These are phyloP conservation scores for Rheum nobile DNA, from an alignment of 148 eudicot species.

Conservation along the genomic window DNA sequence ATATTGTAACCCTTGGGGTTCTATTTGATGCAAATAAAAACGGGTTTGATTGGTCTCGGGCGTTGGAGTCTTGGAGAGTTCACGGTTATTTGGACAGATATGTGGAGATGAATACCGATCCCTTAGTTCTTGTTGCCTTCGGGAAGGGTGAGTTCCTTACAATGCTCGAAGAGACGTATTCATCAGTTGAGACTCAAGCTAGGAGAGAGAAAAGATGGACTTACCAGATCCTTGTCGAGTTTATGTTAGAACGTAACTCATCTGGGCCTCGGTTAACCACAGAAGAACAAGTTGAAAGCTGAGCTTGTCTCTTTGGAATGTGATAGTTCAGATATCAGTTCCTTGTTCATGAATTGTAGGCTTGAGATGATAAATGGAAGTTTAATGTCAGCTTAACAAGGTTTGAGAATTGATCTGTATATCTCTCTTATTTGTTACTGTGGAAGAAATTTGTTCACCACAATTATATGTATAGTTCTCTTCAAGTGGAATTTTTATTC, in stretches of 20 bases:
- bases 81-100: constrained; percentile 19
- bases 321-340: background rate
- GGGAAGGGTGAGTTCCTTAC: constrained; percentile 32
- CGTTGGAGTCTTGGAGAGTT: constrained; percentile 21
- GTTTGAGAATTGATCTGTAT: background rate
- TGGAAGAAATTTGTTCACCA: background rate
- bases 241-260: constrained; percentile 13
- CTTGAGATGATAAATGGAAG: background rate
- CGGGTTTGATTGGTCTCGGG: constrained; percentile 21
- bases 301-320: background rate
- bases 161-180: constrained; percentile 19
- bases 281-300: background rate
- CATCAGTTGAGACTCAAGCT: constrained; percentile 18
- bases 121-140: constrained; percentile 26
- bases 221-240: constrained; percentile 20
- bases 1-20: constrained; percentile 30
- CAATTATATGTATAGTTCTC: background rate
- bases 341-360: background rate
- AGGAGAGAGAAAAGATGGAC: constrained; percentile 20
- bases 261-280: background rate
- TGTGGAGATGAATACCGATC: constrained; percentile 31
- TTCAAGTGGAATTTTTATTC: background rate
- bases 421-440: background rate
- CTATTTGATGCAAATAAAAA: constrained; percentile 20
- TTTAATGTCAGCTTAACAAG: background rate